Evolutionary conservation across 2,329 filamentous ascomycete species (phyloP).

Genomic region (Diaporthe helianthi): DNA sequence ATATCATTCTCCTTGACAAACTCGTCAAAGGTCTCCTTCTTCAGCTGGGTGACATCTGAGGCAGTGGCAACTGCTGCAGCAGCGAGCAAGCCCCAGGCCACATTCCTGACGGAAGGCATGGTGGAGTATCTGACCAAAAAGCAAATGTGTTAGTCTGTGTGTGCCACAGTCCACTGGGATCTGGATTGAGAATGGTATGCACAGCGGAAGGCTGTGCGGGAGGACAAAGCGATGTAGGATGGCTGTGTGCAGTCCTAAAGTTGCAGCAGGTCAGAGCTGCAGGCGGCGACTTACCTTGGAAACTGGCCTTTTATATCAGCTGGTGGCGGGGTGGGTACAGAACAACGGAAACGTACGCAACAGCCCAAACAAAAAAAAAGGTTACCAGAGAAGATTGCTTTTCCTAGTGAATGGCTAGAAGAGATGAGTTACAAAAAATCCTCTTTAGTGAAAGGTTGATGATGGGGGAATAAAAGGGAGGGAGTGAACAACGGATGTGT

Average conservation of each 20-base stretch:
- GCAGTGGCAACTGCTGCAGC: conserved; percentile 65
- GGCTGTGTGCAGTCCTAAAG: not conserved
- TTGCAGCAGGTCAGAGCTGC: too few relatives aligned
- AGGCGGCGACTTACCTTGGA: conserved; percentile 30
- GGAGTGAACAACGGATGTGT: not conserved
- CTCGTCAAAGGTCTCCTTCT: conserved; percentile 83
- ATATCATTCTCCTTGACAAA: conserved; percentile 88
- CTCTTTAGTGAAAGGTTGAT: conserved; percentile 24
- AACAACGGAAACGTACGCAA: not conserved
- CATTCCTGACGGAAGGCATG: conserved; percentile 57
- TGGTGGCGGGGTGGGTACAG: conserved; percentile 14
- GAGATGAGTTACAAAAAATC: conserved; percentile 14
- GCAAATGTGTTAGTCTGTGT: not conserved
- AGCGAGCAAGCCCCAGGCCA: conserved; percentile 62
- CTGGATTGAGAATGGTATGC: not conserved
- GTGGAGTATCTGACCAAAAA: conserved; percentile 36
- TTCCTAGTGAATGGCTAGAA: conserved; percentile 29
- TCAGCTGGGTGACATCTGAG: conserved; percentile 86
- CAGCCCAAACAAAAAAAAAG: conserved; percentile 11
- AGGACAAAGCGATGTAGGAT: not conserved
- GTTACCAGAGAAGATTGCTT: conserved; percentile 15
- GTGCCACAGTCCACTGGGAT: not conserved
- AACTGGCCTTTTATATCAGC: not conserved
- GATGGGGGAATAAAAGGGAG: not conserved
- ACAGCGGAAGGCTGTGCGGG: not conserved